A percentile compares a stretch with the other conserved stretches of the same genome.
phyloP scores from a whole-genome alignment of 169 alveolate species.

The Plasmodium falciparum region DNA sequence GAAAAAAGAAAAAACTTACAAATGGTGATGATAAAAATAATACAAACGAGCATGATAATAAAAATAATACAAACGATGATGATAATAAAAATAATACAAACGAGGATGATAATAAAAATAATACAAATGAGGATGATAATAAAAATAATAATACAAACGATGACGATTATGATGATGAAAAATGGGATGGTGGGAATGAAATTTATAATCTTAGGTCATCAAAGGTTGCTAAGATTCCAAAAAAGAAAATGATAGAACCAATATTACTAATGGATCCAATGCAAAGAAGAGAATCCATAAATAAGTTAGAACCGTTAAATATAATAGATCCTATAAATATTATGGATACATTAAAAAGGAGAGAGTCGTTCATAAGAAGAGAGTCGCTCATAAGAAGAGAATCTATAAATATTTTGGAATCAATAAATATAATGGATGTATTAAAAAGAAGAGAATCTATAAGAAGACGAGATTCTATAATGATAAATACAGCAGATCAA shows the following conservation, averaged over 20 bases:
- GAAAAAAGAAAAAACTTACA: neutral
- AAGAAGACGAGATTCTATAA: slow-evolving; percentile 1
- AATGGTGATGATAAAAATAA: neutral
- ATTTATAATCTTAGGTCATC: too few relatives aligned
- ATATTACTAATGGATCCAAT: neutral
- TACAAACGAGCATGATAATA: neutral
- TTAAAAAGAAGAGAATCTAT: too few relatives aligned
- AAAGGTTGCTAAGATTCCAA: neutral
- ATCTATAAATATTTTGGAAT: too few relatives aligned
- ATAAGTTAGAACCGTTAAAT: too few relatives aligned
- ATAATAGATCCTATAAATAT: too few relatives aligned
- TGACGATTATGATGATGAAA: neutral
- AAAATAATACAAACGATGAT: neutral
- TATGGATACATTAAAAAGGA: too few relatives aligned
- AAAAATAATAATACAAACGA: neutral
- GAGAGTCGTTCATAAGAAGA: too few relatives aligned
- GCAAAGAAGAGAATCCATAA: too few relatives aligned
- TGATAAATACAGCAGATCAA: too few relatives aligned
- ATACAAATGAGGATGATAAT: neutral
- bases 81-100: neutral
- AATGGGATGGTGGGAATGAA: neutral
- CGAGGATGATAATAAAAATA: neutral
- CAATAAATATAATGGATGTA: too few relatives aligned
- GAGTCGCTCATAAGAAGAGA: too few relatives aligned
- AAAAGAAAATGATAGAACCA: neutral